Evolutionary conservation across 805 yeast genomes (phyloP).

Genomic region (Candida koratica): DNA sequence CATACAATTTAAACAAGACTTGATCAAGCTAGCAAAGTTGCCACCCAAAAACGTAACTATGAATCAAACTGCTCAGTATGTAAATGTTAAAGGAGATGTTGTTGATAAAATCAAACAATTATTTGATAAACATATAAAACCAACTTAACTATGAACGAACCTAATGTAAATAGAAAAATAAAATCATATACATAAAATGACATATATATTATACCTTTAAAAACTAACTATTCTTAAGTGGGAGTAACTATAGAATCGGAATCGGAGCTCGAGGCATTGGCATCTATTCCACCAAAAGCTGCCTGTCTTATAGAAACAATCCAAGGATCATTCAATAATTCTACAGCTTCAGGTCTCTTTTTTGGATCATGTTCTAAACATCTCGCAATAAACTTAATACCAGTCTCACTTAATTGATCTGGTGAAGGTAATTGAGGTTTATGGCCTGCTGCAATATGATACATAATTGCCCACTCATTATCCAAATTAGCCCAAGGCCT

Average conservation of each 20-base stretch:
- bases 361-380: constrained; percentile 82
- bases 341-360: constrained; percentile 78
- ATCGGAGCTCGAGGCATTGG: constrained; percentile 38
- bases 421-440: constrained; percentile 77
- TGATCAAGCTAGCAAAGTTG: constrained; percentile 50
- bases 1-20: constrained; percentile 60
- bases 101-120: constrained; percentile 27
- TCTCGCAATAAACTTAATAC: constrained; percentile 64
- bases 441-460: constrained; percentile 94
- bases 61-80: constrained; percentile 32
- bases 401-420: constrained; percentile 74
- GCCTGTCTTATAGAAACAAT: constrained; percentile 64
- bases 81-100: constrained; percentile 40
- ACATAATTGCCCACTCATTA: constrained; percentile 98
- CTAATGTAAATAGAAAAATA: constrained; percentile 12
- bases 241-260: constrained; percentile 1
- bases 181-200: constrained; percentile 2
- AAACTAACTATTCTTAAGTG: no score
- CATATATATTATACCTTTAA: constrained; percentile 6
- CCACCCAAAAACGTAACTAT: constrained; percentile 34
- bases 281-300: constrained; percentile 51
- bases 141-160: no score
- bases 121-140: constrained; percentile 20
- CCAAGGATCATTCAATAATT: constrained; percentile 87
- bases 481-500: constrained; percentile 96